Evolutionary conservation across 208 protist genomes (phyloP), one percentile per base, ranked within the genome.

Genomic region (Wallacemonas sp.): DNA sequence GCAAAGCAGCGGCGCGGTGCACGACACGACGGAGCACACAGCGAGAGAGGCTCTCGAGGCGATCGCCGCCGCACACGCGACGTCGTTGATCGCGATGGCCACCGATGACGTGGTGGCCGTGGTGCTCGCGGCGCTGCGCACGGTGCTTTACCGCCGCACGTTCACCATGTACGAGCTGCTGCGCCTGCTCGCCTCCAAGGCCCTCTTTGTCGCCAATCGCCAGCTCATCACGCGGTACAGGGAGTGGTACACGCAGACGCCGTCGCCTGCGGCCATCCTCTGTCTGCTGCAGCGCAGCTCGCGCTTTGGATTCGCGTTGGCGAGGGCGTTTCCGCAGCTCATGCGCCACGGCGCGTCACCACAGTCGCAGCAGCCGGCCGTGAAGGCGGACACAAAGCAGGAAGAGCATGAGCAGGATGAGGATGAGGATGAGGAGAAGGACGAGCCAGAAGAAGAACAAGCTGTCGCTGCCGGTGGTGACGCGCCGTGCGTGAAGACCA

Each of bases 81-180:
- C 6, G 27, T 30, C 63, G 4, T 46, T 47, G 32, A 30, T 72
- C 21, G 46, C 29, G 19, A 17, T 46, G n/a, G 65, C 72, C n/a
- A 61, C 66, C 48, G 71, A 83, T 21, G n/a, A 23, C 19, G 49
- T 89, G 6, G 33, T 86, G 1, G 66, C 70, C 14, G 32, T 78
- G 9, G 68, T 91, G 19, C 34, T 91, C 11, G 63, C 55, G 9
- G 76, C 88, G 16, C 43, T 94, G 12, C 74, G 75, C 0, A 79
- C 78, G 0, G 52, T 87, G 11, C 76, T 91, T 17, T 75, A 86
- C 46, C 84, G 78, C 0, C 81, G 85, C 47, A 86, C 83, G 62
- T 66, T 73, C 26, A 76, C 86, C 24, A 83, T 91, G 75, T 91
- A 91, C 65, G 87, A 90, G 65, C 65, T 91, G 36, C 72, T 93